Conservation (phyloP, 768 basidiomycete species). For the Mycena epipterygia region DNA sequence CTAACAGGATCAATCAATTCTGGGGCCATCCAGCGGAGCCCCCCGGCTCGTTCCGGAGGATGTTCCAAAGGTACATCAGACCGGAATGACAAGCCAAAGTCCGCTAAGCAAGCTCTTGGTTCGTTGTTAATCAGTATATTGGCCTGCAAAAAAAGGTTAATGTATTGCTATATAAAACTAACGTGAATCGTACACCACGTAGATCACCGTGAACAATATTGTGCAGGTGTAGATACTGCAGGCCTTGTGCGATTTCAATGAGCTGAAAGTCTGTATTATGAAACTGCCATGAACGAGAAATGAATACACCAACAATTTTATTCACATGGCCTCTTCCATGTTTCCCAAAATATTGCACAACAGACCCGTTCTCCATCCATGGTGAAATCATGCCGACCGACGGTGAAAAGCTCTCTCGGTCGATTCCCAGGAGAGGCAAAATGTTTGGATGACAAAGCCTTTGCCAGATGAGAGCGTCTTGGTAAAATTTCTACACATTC, state of each 20-base stretch:
- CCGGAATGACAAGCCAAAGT: neutral
- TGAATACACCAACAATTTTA: neutral
- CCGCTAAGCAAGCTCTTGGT: neutral
- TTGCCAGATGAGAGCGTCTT: conserved; percentile 1
- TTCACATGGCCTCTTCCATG: neutral
- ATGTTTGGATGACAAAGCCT: neutral
- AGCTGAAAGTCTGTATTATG: neutral
- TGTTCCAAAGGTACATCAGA: neutral
- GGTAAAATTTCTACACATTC: neutral
- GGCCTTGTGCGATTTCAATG: neutral
- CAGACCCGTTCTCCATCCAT: conserved; percentile 5
- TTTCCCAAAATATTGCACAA: neutral
- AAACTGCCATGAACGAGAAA: neutral
- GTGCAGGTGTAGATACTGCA: neutral
- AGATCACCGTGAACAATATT: conserved; percentile 1
- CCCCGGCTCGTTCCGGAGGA: neutral
- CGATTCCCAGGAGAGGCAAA: neutral
- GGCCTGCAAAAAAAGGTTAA: neutral
- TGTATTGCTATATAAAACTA: neutral
- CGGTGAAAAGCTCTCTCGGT: neutral
- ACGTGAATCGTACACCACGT: neutral
- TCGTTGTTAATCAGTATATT: neutral
- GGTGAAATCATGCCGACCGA: neutral
- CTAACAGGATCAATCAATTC: neutral
- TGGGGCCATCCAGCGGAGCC: conserved; percentile 14